These are phyloP conservation scores for Solanum pennellii DNA, from an alignment of 257 asterid genomes.

Conservation along the genomic window DNA sequence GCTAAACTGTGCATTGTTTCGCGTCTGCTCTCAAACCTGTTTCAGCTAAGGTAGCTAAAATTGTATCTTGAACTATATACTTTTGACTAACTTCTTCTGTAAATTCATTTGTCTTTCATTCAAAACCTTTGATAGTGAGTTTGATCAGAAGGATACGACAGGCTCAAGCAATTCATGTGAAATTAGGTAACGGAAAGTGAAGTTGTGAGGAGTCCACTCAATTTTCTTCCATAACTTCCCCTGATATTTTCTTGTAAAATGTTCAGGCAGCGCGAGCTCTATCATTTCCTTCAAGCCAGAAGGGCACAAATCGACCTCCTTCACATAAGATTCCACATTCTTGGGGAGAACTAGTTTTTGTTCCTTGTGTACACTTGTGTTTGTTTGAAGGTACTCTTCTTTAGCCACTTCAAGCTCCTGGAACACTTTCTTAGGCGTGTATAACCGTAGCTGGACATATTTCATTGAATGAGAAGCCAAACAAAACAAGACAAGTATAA, in stretches of 20 bases:
- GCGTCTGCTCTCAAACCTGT: neutral
- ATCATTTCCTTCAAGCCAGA: conserved; percentile 44
- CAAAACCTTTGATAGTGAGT: neutral
- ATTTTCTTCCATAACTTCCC: conserved; percentile 51
- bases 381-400: conserved; percentile 79
- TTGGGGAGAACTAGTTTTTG: conserved; percentile 56
- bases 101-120: neutral
- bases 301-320: conserved; percentile 48
- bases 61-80: neutral
- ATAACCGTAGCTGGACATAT: conserved; percentile 52
- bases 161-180: conserved; percentile 37
- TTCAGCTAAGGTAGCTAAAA: neutral
- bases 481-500: neutral
- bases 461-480: neutral
- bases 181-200: conserved; percentile 51
- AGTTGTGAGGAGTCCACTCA: conserved; percentile 59
- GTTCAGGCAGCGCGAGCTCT: conserved; percentile 37
- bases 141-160: neutral
- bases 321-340: conserved; percentile 50
- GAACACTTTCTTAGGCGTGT: conserved; percentile 51
- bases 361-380: conserved; percentile 46
- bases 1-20: neutral
- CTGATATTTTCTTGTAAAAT: conserved; percentile 11
- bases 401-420: conserved; percentile 87
- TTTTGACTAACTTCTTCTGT: neutral